phyloP scores from a whole-genome alignment of 306 rosid genomes.

The Benincasa hispida region DNA sequence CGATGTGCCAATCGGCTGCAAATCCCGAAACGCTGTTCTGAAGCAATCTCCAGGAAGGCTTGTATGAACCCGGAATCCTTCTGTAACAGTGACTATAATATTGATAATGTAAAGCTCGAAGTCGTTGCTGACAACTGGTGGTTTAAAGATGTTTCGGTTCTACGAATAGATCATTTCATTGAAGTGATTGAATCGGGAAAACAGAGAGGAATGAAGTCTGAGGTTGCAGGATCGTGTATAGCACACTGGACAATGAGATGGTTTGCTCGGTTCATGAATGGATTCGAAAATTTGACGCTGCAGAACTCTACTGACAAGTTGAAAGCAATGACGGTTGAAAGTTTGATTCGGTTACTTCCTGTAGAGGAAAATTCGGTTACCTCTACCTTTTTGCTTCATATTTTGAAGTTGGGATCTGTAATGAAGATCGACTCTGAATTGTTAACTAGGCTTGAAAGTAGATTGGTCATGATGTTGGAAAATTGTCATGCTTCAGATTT shows the following conservation, averaged over 20 bases:
- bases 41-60: constrained; percentile 64
- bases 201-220: constrained; percentile 35
- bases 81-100: constrained; percentile 9
- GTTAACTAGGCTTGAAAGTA: constrained; percentile 30
- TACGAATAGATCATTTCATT: constrained; percentile 63
- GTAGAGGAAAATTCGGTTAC: constrained; percentile 48
- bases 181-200: constrained; percentile 49
- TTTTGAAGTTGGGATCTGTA: constrained; percentile 40
- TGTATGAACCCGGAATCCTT: constrained; percentile 27
- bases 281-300: constrained; percentile 14
- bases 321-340: constrained; percentile 40
- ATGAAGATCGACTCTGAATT: constrained; percentile 34
- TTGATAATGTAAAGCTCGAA: constrained; percentile 9
- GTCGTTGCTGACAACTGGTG: constrained; percentile 38
- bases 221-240: constrained; percentile 51
- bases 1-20: constrained; percentile 46
- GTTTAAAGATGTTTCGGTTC: constrained; percentile 47
- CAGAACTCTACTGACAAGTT: constrained; percentile 19
- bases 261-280: constrained; percentile 32
- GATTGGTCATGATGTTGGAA: constrained; percentile 48
- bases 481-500: constrained; percentile 40
- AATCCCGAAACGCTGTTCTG: constrained; percentile 41
- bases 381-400: constrained; percentile 55
- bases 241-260: constrained; percentile 50
- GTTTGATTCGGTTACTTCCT: constrained; percentile 53